These are phyloP conservation scores for Backusella westeae DNA, from an alignment of 192 early-diverging fungal genomes.

Conservation along the genomic window DNA sequence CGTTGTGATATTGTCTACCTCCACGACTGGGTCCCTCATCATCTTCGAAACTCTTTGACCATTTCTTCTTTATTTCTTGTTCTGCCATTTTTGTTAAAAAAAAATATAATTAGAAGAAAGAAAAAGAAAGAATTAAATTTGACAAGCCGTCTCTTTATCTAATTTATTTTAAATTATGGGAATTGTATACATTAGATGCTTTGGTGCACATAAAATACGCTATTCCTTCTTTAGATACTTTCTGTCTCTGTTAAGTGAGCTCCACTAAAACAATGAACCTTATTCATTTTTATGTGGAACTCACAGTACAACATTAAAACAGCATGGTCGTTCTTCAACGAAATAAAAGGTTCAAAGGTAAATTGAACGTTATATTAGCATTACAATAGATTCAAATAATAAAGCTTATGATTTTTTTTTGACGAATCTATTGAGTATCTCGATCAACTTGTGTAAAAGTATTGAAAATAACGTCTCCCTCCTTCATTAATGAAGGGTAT, in stretches of 20 bases:
- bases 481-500: neutral
- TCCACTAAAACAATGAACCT: neutral
- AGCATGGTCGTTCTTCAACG: neutral
- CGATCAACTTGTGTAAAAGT: too few relatives aligned
- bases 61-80: too few relatives aligned
- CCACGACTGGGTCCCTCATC: neutral
- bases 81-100: too few relatives aligned
- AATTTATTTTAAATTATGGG: neutral
- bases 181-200: neutral
- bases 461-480: neutral
- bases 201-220: neutral
- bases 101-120: neutral
- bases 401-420: neutral
- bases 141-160: neutral
- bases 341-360: neutral
- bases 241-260: neutral
- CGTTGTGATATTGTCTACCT: constrained; percentile 27
- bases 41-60: neutral
- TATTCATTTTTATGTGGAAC: neutral
- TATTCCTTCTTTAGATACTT: neutral
- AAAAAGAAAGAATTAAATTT: neutral
- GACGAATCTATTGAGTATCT: neutral
- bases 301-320: neutral
- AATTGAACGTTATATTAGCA: neutral
- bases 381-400: neutral